A percentile compares a stretch with the other conserved stretches of the same genome.
These are phyloP conservation scores for Colletotrichum spinosum DNA, from an alignment of 2,329 filamentous ascomycete genomes.

Conservation along the genomic window DNA sequence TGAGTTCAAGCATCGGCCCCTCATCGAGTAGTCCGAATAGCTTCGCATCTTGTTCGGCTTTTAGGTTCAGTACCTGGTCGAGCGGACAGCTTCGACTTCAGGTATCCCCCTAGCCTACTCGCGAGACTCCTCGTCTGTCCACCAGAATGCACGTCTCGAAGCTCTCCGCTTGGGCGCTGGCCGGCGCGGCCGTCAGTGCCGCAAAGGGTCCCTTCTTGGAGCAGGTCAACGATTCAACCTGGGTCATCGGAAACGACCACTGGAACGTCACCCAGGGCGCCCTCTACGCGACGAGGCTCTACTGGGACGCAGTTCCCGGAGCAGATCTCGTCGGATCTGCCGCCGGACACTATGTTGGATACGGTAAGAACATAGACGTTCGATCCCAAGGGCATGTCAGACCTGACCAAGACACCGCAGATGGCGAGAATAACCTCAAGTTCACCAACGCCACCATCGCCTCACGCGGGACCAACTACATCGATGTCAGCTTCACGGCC, in stretches of 20 bases:
- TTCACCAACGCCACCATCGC: constrained; percentile 34
- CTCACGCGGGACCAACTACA: constrained; percentile 27
- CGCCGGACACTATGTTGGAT: constrained; percentile 32
- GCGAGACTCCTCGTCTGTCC: background rate
- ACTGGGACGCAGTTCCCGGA: constrained; percentile 34
- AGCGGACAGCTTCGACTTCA: background rate
- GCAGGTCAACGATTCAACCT: constrained; percentile 26
- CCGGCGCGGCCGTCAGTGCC: constrained; percentile 14
- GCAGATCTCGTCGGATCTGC: constrained; percentile 36
- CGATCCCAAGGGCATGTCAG: background rate
- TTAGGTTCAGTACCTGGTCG: no score
- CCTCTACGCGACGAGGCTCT: constrained; percentile 32
- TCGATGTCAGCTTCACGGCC: constrained; percentile 36
- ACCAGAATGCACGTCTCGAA: constrained; percentile 14
- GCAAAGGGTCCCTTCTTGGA: constrained; percentile 33
- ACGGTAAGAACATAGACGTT: constrained; percentile 7
- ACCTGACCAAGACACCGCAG: constrained; percentile 19
- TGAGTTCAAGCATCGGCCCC: no score
- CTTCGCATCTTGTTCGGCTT: background rate
- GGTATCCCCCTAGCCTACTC: background rate
- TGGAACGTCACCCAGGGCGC: constrained; percentile 38
- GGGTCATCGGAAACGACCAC: constrained; percentile 37
- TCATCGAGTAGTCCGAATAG: background rate
- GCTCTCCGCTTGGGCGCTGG: constrained; percentile 12
- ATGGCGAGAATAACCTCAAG: constrained; percentile 32